phyloP scores from a whole-genome alignment of 2,329 filamentous ascomycete genomes.

The Clathrospora elynae region DNA sequence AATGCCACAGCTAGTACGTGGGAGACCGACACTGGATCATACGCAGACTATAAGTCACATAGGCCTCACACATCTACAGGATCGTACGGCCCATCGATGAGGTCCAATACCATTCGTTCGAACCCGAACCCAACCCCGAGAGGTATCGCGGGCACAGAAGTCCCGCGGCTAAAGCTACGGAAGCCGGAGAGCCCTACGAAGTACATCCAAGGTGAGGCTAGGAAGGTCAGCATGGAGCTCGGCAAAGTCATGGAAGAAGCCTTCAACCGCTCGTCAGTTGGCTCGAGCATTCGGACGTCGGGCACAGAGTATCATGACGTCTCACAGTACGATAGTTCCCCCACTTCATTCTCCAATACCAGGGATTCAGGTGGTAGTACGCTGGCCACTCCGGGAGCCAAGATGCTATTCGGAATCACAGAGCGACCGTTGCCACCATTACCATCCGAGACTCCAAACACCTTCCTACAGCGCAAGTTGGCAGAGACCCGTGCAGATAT shows the following conservation, averaged over 20 bases:
- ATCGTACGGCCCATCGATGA: slow-evolving; percentile 31
- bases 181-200: slow-evolving; percentile 55
- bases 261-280: slow-evolving; percentile 72
- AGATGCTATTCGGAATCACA: slow-evolving; percentile 39
- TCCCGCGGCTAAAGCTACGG: slow-evolving; percentile 37
- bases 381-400: slow-evolving; percentile 33
- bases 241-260: slow-evolving; percentile 91
- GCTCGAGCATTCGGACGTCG: slow-evolving; percentile 57
- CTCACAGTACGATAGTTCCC: slow-evolving; percentile 58
- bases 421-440: slow-evolving; percentile 54
- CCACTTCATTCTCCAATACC: slow-evolving; percentile 54
- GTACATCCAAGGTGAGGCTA: slow-evolving; percentile 74
- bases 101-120: slow-evolving; percentile 27
- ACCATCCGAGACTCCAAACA: slow-evolving; percentile 56
- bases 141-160: slow-evolving; percentile 30
- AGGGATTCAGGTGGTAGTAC: slow-evolving; percentile 43
- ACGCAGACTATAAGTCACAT: slow-evolving; percentile 37
- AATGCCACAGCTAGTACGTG: slow-evolving; percentile 48
- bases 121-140: slow-evolving; percentile 36
- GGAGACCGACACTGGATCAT: slow-evolving; percentile 33
- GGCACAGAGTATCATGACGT: slow-evolving; percentile 27
- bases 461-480: slow-evolving; percentile 60
- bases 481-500: slow-evolving; percentile 64
- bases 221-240: slow-evolving; percentile 82
- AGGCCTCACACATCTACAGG: slow-evolving; percentile 27